Evolutionary conservation across 352 stramenopile species (phyloP).

Genomic region (Pythium myriotylum): DNA sequence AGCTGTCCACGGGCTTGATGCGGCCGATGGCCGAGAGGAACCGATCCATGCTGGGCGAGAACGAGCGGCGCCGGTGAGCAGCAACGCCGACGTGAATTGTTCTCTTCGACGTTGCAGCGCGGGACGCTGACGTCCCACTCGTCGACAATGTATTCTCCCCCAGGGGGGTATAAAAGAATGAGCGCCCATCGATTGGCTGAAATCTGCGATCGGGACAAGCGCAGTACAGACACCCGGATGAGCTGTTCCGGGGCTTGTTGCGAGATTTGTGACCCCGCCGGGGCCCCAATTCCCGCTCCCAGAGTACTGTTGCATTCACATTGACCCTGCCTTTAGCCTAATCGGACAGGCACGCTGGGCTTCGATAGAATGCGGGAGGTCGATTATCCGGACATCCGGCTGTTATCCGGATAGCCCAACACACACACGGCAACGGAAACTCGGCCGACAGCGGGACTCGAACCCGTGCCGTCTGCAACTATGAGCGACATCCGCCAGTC

Average conservation of each 20-base stretch:
- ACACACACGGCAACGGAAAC: slow-evolving; percentile 18
- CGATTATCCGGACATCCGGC: slow-evolving; percentile 8
- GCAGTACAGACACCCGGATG: slow-evolving; percentile 89
- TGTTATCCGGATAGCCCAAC: slow-evolving; percentile 13
- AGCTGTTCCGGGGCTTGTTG: slow-evolving; percentile 17
- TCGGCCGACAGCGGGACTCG: slow-evolving; percentile 41
- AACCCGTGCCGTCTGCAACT: slow-evolving; percentile 49
- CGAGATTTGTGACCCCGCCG: slow-evolving; percentile 27
- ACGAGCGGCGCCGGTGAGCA: too few relatives aligned
- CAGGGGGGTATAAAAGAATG: slow-evolving; percentile 32
- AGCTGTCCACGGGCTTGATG: slow-evolving; percentile 72
- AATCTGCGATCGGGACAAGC: slow-evolving; percentile 63
- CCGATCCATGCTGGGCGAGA: slow-evolving; percentile 34
- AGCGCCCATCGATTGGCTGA: slow-evolving; percentile 85
- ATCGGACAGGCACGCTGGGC: slow-evolving; percentile 86
- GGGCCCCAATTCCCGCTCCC: slow-evolving; percentile 24
- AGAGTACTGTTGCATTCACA: slow-evolving; percentile 72
- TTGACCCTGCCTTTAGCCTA: slow-evolving; percentile 92
- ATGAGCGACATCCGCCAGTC: slow-evolving; percentile 16
- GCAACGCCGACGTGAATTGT: slow-evolving; percentile 1
- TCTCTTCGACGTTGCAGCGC: slow-evolving; percentile 22
- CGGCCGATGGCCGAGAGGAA: slow-evolving; percentile 62
- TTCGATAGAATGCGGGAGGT: slow-evolving; percentile 80
- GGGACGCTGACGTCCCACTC: slow-evolving; percentile 5
- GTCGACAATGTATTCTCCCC: not conserved